Conservation (phyloP, 2,329 filamentous ascomycete species). For the Diaporthe ampelina region DNA sequence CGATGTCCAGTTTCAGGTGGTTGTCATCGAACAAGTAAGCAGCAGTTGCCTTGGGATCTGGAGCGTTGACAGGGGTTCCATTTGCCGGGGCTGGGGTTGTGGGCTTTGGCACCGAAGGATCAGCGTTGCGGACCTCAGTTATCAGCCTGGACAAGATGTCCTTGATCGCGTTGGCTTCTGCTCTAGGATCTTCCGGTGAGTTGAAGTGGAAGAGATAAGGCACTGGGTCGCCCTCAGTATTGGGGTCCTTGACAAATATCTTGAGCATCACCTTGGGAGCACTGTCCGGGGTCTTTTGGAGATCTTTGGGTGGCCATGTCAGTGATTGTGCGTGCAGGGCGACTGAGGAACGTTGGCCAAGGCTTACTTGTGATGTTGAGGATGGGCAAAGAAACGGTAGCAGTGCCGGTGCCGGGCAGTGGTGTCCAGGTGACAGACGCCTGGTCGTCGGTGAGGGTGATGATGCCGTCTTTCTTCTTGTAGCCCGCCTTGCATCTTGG, state of each 20-base stretch:
- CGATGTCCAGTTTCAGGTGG: conserved; percentile 81
- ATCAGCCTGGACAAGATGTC: conserved; percentile 85
- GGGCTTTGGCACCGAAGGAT: conserved; percentile 65
- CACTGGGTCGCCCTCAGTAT: conserved; percentile 68
- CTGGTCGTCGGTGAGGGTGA: conserved; percentile 81
- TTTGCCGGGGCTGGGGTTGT: conserved; percentile 50
- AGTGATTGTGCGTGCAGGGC: conserved; percentile 27
- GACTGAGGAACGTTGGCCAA: background rate
- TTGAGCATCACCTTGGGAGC: conserved; percentile 93
- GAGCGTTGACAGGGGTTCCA: conserved; percentile 65
- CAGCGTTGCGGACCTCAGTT: conserved; percentile 73
- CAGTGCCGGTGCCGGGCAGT: conserved; percentile 71
- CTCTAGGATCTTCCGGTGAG: conserved; percentile 78
- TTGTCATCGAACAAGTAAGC: conserved; percentile 85
- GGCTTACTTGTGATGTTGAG: conserved; percentile 84
- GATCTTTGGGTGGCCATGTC: conserved; percentile 67
- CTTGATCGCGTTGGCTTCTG: conserved; percentile 88
- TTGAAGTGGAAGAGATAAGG: conserved; percentile 93
- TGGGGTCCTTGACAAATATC: conserved; percentile 81
- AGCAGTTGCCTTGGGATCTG: conserved; percentile 84
- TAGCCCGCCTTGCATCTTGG: conserved; percentile 80
- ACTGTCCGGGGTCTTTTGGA: conserved; percentile 94
- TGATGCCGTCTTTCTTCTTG: conserved; percentile 95
- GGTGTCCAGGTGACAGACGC: conserved; percentile 87
- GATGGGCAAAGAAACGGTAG: conserved; percentile 78